Evolutionary conservation across 73 alveolate species (phyloP).

Genomic region (Effrenium voratum): DNA sequence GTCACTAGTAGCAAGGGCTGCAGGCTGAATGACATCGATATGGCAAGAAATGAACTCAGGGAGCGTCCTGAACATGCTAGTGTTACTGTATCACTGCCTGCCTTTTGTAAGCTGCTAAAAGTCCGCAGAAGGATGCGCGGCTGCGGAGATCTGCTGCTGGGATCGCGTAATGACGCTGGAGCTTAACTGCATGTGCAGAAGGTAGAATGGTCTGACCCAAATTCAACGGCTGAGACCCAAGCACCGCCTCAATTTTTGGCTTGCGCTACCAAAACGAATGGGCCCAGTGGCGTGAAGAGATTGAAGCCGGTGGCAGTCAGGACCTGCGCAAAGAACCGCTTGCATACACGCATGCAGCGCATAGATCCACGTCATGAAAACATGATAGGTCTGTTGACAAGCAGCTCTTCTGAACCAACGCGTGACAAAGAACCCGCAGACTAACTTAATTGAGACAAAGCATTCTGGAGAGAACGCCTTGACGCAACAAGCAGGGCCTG

Average conservation of each 20-base stretch:
- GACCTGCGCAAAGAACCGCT: neutral
- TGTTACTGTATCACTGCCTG: too few relatives aligned
- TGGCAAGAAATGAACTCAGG: too few relatives aligned
- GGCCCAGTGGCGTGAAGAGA: neutral
- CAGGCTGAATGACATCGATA: too few relatives aligned
- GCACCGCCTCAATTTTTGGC: neutral
- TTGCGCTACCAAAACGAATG: neutral
- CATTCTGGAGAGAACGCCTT: too few relatives aligned
- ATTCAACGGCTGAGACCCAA: neutral
- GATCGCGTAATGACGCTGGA: neutral
- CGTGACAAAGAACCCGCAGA: neutral
- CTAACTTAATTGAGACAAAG: neutral
- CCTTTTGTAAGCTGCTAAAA: neutral
- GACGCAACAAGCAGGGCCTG: too few relatives aligned
- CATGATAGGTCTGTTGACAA: too few relatives aligned
- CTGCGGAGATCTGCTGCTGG: neutral
- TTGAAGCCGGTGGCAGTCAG: constrained; percentile 32
- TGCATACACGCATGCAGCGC: neutral
- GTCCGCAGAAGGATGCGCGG: neutral
- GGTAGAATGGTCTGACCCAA: neutral
- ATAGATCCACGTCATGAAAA: too few relatives aligned
- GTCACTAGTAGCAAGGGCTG: too few relatives aligned
- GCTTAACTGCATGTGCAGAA: neutral
- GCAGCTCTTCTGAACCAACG: neutral
- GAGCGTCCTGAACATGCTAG: too few relatives aligned